Base-by-base conservation (phyloP, 345 rosid species). In the Pistacia integerrima region DNA sequence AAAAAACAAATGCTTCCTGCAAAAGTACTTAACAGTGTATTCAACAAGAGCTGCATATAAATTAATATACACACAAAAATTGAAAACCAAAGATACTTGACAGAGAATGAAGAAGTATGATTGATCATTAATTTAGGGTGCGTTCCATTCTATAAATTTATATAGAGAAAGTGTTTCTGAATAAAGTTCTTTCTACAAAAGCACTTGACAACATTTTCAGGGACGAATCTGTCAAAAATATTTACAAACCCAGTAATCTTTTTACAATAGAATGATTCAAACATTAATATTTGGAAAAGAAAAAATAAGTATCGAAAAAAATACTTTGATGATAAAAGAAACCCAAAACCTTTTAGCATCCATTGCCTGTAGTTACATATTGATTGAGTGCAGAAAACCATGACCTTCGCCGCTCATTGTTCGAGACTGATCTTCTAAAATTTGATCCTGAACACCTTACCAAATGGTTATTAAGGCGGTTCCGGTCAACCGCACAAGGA, bases 351-450 rank as follows among this genome's bases (percentile, higher is more conserved):
- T 63, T 44, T 91, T 84, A 95, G 88, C 91, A 90, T 13, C 91
- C 90, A 68, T 80, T 84, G 73, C 91, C 88, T 5, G 87, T 84
- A 30, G 87, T 79, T 54, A 88, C 93, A 70, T 88, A 91, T 30
- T 93, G 89, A 84, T 95, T 92, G 74, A 92, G 77, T 1, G 92
- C 85, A 12, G 94, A 85, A 70, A 95, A 87, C 98, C 97, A 92
- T 52, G 97, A 90, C 70, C 87, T 88, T 75, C 89, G 78, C 8
- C 87, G 79, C 74, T 84, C 93, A 0, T 79, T 61, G 54, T 82
- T 83, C 0, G 97, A 88, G 49, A 83, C 76, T 0, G 93, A 83
- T 16, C 85, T 84, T 72, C 93, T 79, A 49, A 89, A 79, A 67
- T 91, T 86, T 3, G 90, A 81, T 73, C 96, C 81, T 30, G 90